Conservation (phyloP, 2,329 filamentous ascomycete genomes). For the Canariomyces notabilis region DNA sequence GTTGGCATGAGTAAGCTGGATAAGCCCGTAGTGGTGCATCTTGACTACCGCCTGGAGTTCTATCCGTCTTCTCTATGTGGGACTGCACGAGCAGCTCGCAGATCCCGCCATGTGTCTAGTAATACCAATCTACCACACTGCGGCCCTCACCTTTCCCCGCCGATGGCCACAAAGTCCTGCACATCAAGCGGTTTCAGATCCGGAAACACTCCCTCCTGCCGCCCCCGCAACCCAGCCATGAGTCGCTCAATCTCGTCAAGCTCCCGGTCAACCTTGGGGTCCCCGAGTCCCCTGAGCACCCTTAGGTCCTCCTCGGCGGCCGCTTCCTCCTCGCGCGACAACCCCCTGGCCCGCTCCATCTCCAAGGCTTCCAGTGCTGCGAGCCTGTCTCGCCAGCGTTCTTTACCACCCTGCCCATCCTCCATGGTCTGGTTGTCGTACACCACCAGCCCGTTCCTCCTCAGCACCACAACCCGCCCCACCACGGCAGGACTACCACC, state of each 20-base stretch:
- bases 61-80: too few species aligned
- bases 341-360: constrained; percentile 7
- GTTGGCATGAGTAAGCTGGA: too few species aligned
- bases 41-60: too few species aligned
- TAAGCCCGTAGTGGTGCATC: too few species aligned
- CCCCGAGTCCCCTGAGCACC: constrained; percentile 7
- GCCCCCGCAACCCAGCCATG: not conserved
- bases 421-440: not conserved
- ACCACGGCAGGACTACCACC: too few species aligned
- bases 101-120: not conserved
- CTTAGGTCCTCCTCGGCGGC: constrained; percentile 7
- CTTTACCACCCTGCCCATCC: not conserved
- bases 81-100: not conserved
- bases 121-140: not conserved
- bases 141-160: not conserved
- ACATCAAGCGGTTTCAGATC: not conserved
- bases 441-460: constrained; percentile 3
- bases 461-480: constrained; percentile 8
- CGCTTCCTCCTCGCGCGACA: constrained; percentile 11
- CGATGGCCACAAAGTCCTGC: not conserved
- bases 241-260: constrained; percentile 8
- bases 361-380: constrained; percentile 7
- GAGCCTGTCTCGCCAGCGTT: not conserved
- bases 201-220: not conserved
- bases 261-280: constrained; percentile 8